Evolutionary conservation across 345 rosid species (phyloP), one percentile per base, ranked within the genome.

Genomic region (Physaria fendleri): DNA sequence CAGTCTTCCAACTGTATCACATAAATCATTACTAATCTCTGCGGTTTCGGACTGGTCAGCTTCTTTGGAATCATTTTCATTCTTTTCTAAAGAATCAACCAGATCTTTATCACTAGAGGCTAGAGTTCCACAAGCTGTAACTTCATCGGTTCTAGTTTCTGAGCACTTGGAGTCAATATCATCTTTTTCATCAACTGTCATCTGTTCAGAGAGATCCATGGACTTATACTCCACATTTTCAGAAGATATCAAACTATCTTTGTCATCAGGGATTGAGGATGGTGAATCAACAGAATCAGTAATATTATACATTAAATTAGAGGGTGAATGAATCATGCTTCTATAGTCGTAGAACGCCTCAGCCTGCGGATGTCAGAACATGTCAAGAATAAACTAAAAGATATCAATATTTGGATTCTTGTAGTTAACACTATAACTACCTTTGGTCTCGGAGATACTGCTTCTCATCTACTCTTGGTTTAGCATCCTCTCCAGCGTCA

Each of bases 271-370:
- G 14, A 11, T 53, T 2, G 57, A 46, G 50, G 44, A 62, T 32
- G 52, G 69, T 17, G 74, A 70, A 18, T 56, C 59, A 56, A 32
- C 13, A 24, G 45, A 47, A 62, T 39, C 20, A 23, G 45, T 70
- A 47, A 20, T 33, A 20, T 27, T 56, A 59, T 48, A 32, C 18
- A 32, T 59, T 40, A 47, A 32, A 69, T 13, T 48, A 18, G 7
- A 22, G 14, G 69, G 50, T 42, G 71, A 57, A 21, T 71, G 71
- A 57, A 43, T 44, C 17, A 58, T 24, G 45, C 56, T 24, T 57
- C 56, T 51, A 29, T 40, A 71, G 27, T 64, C 71, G 30, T 71
- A 71, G 66, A 49, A 71, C 18, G 75, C 66, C 51, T 23, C 56
- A 44, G 38, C 75, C 75, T 71, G 71, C 14, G 29, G 15, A 71